phyloP scores from a whole-genome alignment of 2,329 filamentous ascomycete species.

The Macrophomina tecta region DNA sequence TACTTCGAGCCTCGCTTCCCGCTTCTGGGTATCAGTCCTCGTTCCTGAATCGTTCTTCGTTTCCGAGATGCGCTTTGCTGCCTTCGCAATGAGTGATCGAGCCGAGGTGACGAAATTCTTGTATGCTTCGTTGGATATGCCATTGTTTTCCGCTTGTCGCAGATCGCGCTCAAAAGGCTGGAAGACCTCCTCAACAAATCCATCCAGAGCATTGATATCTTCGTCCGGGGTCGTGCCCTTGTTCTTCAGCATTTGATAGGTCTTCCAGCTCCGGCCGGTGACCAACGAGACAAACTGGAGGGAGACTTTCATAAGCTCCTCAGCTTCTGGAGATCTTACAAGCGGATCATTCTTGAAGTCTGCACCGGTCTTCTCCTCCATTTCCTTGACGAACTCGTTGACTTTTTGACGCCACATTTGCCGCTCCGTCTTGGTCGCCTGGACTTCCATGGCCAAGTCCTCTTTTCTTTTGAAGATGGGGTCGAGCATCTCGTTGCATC shows the following conservation, averaged over 20 bases:
- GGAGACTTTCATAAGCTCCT: constrained; percentile 24
- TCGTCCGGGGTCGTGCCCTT: background rate
- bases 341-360: constrained; percentile 29
- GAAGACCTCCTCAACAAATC: constrained; percentile 24
- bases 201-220: constrained; percentile 15
- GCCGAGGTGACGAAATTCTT: constrained; percentile 20
- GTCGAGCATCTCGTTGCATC: constrained; percentile 91
- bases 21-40: constrained; percentile 13
- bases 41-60: constrained; percentile 15
- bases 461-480: constrained; percentile 83
- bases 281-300: constrained; percentile 23
- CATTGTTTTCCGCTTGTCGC: constrained; percentile 13
- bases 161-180: constrained; percentile 24
- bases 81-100: constrained; percentile 20
- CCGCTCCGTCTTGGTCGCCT: constrained; percentile 44
- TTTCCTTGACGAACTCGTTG: constrained; percentile 15
- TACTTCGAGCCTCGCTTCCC: constrained; percentile 18
- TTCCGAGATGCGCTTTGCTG: constrained; percentile 17
- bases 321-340: constrained; percentile 16
- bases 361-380: constrained; percentile 34
- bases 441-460: constrained; percentile 72
- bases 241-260: constrained; percentile 11
- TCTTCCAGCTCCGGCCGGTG: constrained; percentile 23
- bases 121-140: constrained; percentile 21
- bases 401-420: constrained; percentile 30